Evolutionary conservation across 2,329 filamentous ascomycete genomes (phyloP), one percentile per base, ranked within the genome.

Genomic region (Scedosporium dehoogii): DNA sequence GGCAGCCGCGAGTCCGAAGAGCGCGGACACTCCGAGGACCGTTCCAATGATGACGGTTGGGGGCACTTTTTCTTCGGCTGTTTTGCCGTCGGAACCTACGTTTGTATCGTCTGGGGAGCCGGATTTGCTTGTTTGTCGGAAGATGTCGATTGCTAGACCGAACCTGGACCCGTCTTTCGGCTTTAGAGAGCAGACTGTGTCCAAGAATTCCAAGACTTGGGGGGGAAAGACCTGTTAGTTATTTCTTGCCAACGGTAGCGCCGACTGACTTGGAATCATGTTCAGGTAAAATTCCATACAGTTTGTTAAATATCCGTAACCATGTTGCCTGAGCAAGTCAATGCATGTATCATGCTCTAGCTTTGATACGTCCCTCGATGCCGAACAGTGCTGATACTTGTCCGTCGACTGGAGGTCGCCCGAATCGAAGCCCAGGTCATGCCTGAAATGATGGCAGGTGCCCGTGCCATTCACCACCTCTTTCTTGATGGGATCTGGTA

Each of bases 11-110:
- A 80, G 41, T 3, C 83, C 69, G 1, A 78, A 68, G 0, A 81
- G 70, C 0, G 73, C 73, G 4, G 74, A 76, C 9, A 58, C 23
- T 9, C 79, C 81, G 0, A 83, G 69, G 0, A 74, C 75, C 51
- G 85, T 84, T 18, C 82, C 82, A 0, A 79, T 78, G 16, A 84
- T 80, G n/a, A 78, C 78, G 1, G 78, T 77, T 0, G 75, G 75
- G 0, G 78, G 75, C 68, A 84, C 75, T 9, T 67, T 67, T 3
- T 66, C 69, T 2, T 68, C 64, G 65, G 82, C 80, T 82, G 18
- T 18, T 48, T 21, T 4, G n/a, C 7, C 44, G 16, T 48, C 44
- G 21, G 44, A 48, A 33, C 29, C 51, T 14, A 6, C 18, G 7
- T 55, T 3, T n/a, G 4, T 21, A 6, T 23, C 14, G 5, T 23